Conservation (phyloP, 768 basidiomycete genomes). For the Pleurotus citrinopileatus region DNA sequence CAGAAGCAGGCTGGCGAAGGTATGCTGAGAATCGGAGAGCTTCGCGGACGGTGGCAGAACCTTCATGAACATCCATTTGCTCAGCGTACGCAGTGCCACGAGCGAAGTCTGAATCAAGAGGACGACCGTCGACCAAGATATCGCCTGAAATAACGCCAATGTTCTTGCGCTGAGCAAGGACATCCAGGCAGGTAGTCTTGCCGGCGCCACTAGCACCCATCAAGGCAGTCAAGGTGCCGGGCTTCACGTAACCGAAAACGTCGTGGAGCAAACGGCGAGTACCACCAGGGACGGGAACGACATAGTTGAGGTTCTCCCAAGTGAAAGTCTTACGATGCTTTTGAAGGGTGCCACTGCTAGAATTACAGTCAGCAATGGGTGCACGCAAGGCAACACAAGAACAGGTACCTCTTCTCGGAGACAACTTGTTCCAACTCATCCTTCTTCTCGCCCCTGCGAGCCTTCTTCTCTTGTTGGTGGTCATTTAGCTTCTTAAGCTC, state of each 20-base stretch:
- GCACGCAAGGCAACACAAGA: neutral
- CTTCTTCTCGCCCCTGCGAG: constrained; percentile 30
- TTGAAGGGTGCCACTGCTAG: constrained; percentile 14
- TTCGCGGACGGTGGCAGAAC: constrained; percentile 79
- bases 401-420: constrained; percentile 12
- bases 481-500: constrained; percentile 57
- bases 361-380: neutral
- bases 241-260: constrained; percentile 78
- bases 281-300: constrained; percentile 66
- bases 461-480: constrained; percentile 50
- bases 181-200: constrained; percentile 77
- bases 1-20: constrained; percentile 69
- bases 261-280: constrained; percentile 65
- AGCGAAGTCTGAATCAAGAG: constrained; percentile 52
- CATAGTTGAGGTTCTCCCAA: constrained; percentile 78
- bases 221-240: constrained; percentile 84
- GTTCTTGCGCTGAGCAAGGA: constrained; percentile 69
- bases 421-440: constrained; percentile 22
- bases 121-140: constrained; percentile 62
- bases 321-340: constrained; percentile 63
- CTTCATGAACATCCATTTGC: constrained; percentile 67
- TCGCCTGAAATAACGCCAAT: constrained; percentile 66
- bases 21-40: constrained; percentile 85
- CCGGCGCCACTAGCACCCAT: constrained; percentile 87
- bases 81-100: constrained; percentile 81